Percentiles rank a stretch among this genome's conserved stretches.
These are phyloP conservation scores for Pythium scleroteichum DNA, from an alignment of 352 stramenopile species.

Conservation along the genomic window DNA sequence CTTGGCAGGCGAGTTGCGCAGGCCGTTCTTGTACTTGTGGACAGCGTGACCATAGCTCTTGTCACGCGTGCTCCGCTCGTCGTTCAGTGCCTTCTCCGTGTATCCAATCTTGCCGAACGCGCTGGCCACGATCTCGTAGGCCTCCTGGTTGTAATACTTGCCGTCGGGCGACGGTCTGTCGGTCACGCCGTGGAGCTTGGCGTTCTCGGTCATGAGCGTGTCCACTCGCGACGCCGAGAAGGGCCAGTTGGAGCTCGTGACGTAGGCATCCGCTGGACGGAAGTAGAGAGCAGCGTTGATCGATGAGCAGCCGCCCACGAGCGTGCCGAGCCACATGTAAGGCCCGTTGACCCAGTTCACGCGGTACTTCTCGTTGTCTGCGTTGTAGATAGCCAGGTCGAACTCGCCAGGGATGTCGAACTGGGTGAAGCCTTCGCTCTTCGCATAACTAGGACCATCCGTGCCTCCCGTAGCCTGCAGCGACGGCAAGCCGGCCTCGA, in stretches of 20 bases:
- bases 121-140: slow-evolving; percentile 45
- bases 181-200: slow-evolving; percentile 43
- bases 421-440: slow-evolving; percentile 41
- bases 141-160: slow-evolving; percentile 52
- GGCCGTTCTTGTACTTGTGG: slow-evolving; percentile 53
- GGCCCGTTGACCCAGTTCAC: slow-evolving; percentile 46
- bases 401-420: slow-evolving; percentile 80
- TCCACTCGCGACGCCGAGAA: slow-evolving; percentile 64
- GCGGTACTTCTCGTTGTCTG: slow-evolving; percentile 46
- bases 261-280: slow-evolving; percentile 52
- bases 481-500: slow-evolving; percentile 42
- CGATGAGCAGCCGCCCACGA: slow-evolving; percentile 78
- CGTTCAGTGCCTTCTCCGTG: slow-evolving; percentile 45
- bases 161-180: slow-evolving; percentile 49
- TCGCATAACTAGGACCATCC: slow-evolving; percentile 48
- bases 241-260: slow-evolving; percentile 45
- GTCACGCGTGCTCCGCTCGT: slow-evolving; percentile 55
- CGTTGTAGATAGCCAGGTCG: slow-evolving; percentile 34
- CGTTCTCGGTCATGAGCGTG: slow-evolving; percentile 55
- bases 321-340: slow-evolving; percentile 69
- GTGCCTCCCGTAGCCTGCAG: slow-evolving; percentile 46
- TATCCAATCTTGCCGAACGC: slow-evolving; percentile 43
- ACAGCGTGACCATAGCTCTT: slow-evolving; percentile 61
- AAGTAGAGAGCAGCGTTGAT: slow-evolving; percentile 89
- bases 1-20: slow-evolving; percentile 57